Percentiles rank a stretch among this genome's conserved stretches.
phyloP scores from a whole-genome alignment of 2,329 filamentous ascomycete genomes.

The Metarhizium humberi region DNA sequence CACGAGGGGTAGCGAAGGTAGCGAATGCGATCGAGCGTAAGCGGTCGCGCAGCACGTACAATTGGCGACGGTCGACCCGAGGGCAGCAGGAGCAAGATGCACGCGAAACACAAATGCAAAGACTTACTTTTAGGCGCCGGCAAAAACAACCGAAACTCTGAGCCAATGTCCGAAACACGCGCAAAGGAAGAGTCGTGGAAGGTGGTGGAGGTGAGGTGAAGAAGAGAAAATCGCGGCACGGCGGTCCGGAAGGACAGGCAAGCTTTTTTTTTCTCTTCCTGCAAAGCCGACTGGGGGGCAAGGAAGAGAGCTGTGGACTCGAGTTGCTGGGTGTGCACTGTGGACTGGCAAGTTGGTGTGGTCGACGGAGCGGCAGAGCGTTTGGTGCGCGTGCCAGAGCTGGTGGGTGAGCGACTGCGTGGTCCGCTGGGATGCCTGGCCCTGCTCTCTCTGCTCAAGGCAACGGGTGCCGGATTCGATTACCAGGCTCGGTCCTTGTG shows the following conservation, averaged over 20 bases:
- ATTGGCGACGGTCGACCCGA: not conserved
- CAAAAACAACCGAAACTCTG: constrained; percentile 36
- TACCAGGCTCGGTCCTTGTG: too few species aligned
- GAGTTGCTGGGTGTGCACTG: not conserved
- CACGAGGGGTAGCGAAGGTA: constrained; percentile 7
- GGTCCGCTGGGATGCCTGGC: not conserved
- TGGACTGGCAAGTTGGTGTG: constrained; percentile 3
- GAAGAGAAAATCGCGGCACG: constrained; percentile 21
- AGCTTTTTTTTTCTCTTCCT: constrained; percentile 23
- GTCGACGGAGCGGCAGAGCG: not conserved
- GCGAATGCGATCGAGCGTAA: constrained; percentile 6
- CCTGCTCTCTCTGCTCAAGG: not conserved
- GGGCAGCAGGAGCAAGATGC: not conserved
- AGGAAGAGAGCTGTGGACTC: constrained; percentile 6
- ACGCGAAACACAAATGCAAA: constrained; percentile 8
- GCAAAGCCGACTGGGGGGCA: constrained; percentile 6
- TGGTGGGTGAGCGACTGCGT: not conserved
- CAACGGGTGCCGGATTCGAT: not conserved
- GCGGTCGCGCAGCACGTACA: not conserved
- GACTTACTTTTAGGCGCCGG: constrained; percentile 47
- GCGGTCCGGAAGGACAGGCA: constrained; percentile 24
- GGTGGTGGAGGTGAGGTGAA: constrained; percentile 21
- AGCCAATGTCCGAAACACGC: constrained; percentile 35
- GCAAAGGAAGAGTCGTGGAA: constrained; percentile 37
- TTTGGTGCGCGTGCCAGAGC: too few species aligned